phyloP scores from a whole-genome alignment of 306 rosid species.

The Cajanus cajan region DNA sequence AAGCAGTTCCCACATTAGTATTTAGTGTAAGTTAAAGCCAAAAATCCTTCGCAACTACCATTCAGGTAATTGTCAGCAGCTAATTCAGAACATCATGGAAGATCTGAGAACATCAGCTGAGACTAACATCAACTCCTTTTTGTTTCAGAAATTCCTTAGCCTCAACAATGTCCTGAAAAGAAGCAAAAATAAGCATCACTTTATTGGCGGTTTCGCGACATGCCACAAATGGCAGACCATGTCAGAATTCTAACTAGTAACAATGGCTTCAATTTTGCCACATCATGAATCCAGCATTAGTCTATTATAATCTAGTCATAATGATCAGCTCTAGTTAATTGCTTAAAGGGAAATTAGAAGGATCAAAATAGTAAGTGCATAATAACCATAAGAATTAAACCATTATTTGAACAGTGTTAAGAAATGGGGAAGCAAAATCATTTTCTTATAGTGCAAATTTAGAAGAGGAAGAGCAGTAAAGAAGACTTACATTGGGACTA shows the following conservation, averaged over 20 bases:
- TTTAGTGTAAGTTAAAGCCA: constrained; percentile 6
- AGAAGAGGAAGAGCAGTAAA: neutral
- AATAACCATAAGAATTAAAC: too few relatives aligned
- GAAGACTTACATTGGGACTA: neutral
- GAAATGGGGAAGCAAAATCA: neutral
- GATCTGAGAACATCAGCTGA: constrained; percentile 41
- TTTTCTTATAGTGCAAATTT: neutral
- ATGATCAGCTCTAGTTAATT: neutral
- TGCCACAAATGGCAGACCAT: neutral
- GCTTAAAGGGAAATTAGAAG: neutral
- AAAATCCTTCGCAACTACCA: constrained; percentile 3
- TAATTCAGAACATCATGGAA: constrained; percentile 6
- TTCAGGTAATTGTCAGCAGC: constrained; percentile 14
- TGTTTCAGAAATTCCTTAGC: constrained; percentile 73
- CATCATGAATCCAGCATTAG: neutral
- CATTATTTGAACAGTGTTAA: neutral
- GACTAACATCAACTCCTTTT: constrained; percentile 65
- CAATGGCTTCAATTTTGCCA: neutral
- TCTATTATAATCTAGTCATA: neutral
- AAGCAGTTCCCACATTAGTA: neutral
- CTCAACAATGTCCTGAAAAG: constrained; percentile 65
- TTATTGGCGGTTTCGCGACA: neutral
- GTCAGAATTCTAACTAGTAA: neutral
- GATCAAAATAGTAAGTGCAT: neutral
- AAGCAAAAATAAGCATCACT: constrained; percentile 23